These are phyloP conservation scores for Starmerella vitae DNA, from an alignment of 805 yeast genomes.

Conservation along the genomic window DNA sequence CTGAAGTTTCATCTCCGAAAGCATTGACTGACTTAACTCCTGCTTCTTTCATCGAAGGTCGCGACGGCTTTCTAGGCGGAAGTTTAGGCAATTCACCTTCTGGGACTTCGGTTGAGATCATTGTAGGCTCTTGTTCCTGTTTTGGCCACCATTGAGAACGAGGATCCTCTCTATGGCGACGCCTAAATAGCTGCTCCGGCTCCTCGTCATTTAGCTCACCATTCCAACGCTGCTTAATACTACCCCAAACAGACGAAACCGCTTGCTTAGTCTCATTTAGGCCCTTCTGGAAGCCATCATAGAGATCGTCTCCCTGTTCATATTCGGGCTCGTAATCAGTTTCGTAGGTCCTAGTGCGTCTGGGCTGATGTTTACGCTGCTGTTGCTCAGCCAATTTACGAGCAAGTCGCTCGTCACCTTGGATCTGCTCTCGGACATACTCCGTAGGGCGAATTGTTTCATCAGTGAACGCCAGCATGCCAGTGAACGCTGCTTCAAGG, in stretches of 20 bases:
- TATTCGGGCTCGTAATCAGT: constrained; percentile 1
- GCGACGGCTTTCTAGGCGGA: constrained; percentile 14
- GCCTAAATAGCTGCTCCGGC: constrained; percentile 10
- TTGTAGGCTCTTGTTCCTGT: background rate
- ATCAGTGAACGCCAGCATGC: constrained; percentile 65
- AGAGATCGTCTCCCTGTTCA: constrained; percentile 12
- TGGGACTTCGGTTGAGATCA: background rate
- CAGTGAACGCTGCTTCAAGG: constrained; percentile 78
- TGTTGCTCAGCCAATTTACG: constrained; percentile 44
- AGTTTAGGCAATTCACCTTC: constrained; percentile 2
- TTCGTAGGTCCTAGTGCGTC: constrained; percentile 1
- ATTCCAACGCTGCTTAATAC: constrained; percentile 16
- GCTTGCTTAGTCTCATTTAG: constrained; percentile 18
- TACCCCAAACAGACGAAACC: constrained; percentile 18
- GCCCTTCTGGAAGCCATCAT: constrained; percentile 17
- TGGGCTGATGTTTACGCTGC: background rate
- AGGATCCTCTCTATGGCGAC: constrained; percentile 1
- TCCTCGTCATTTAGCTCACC: constrained; percentile 20
- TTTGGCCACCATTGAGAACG: constrained; percentile 13
- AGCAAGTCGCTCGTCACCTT: constrained; percentile 73
- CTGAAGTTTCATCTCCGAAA: constrained; percentile 19
- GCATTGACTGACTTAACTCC: constrained; percentile 20
- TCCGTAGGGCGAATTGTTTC: constrained; percentile 26
- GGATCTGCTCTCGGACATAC: constrained; percentile 34
- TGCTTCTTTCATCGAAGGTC: background rate